phyloP scores from a whole-genome alignment of 1,284 basidiomycete genomes.

The Pholiota adiposa region DNA sequence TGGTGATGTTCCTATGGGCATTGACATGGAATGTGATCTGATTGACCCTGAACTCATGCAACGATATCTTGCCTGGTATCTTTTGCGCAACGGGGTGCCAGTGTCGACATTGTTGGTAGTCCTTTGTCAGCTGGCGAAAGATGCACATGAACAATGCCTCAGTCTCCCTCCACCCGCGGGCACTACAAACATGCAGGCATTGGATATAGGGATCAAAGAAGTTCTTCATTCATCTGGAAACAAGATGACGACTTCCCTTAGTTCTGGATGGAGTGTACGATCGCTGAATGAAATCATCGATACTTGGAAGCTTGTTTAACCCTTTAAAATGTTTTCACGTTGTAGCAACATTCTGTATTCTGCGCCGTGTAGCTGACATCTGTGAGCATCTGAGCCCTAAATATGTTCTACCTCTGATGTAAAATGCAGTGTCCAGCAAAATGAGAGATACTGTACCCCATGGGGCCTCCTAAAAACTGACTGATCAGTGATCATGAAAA shows the following conservation, averaged over 20 bases:
- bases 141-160: conserved; percentile 60
- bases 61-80: conserved; percentile 55
- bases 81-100: conserved; percentile 70
- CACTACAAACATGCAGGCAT: conserved; percentile 44
- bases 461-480: no score
- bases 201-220: conserved; percentile 69
- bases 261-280: conserved; percentile 68
- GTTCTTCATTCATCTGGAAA: conserved; percentile 69
- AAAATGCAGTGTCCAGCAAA: no score
- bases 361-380: no score
- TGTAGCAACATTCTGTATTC: no score
- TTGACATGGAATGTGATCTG: conserved; percentile 26
- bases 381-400: no score
- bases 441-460: no score
- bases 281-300: conserved; percentile 66
- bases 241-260: conserved; percentile 66
- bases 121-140: conserved; percentile 59
- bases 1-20: neutral
- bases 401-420: no score
- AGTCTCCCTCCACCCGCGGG: conserved; percentile 54
- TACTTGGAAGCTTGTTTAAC: conserved; percentile 45
- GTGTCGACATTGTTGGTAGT: conserved; percentile 64
- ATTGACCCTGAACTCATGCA: conserved; percentile 25
- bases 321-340: no score
- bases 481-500: no score